phyloP scores from a whole-genome alignment of 495 filamentous ascomycete species.

The Pyrenula aspistea region DNA sequence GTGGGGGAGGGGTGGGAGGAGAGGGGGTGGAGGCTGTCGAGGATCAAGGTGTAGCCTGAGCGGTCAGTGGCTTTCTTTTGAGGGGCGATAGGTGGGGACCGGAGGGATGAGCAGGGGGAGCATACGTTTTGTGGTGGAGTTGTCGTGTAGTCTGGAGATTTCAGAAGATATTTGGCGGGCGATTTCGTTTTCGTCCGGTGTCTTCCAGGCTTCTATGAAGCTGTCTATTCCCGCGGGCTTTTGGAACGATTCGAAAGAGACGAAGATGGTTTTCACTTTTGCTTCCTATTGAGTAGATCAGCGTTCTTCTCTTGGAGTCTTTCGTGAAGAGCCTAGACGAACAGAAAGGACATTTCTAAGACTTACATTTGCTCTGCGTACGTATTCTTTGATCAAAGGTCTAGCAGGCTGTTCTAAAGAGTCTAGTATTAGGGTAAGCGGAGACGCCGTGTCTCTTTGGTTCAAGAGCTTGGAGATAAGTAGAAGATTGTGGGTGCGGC shows the following conservation, averaged over 20 bases:
- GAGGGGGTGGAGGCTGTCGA: constrained; percentile 29
- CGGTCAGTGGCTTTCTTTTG: no score
- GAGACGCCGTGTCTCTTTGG: constrained; percentile 66
- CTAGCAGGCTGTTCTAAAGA: constrained; percentile 69
- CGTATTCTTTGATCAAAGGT: constrained; percentile 62
- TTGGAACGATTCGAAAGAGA: constrained; percentile 65
- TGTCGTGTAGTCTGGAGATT: background rate
- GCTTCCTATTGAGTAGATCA: constrained; percentile 25
- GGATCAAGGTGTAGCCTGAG: background rate
- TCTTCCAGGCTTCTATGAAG: constrained; percentile 46
- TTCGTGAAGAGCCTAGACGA: no score
- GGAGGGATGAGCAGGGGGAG: background rate
- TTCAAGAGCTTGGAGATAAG: constrained; percentile 75
- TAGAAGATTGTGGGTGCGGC: constrained; percentile 75
- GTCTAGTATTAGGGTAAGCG: constrained; percentile 77
- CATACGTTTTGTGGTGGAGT: constrained; percentile 1
- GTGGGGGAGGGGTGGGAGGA: constrained; percentile 15
- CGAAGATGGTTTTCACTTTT: constrained; percentile 53
- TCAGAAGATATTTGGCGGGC: background rate
- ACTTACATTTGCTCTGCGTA: constrained; percentile 59
- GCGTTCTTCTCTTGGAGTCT: no score
- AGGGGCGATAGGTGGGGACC: no score
- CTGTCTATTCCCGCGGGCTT: constrained; percentile 42
- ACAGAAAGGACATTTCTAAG: background rate
- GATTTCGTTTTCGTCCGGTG: background rate